Evolutionary conservation across 805 yeast species (phyloP).

Genomic region (Sugiyamaella valdiviana): DNA sequence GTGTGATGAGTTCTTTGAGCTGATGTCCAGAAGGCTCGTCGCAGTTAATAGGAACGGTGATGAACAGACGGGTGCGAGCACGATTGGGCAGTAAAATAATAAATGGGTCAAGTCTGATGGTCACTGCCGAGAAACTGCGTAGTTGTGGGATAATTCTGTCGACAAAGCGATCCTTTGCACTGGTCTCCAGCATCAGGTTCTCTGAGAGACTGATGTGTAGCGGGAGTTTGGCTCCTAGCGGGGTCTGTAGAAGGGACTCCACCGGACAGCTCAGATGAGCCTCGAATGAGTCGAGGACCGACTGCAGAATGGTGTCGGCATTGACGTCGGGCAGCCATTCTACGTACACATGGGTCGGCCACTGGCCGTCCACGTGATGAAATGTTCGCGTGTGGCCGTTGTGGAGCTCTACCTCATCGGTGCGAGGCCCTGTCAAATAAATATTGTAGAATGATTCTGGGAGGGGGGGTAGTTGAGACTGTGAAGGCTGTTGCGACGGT

Average conservation of each 20-base stretch:
- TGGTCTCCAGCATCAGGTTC: slow-evolving; percentile 22
- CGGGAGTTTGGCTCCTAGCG: slow-evolving; percentile 21
- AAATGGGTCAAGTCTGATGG: neutral
- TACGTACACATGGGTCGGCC: slow-evolving; percentile 26
- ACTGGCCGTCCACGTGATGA: slow-evolving; percentile 22
- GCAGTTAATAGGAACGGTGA: neutral
- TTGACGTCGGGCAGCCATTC: slow-evolving; percentile 22
- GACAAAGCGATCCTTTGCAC: slow-evolving; percentile 10
- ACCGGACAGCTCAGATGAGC: neutral
- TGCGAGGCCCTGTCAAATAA: slow-evolving; percentile 19
- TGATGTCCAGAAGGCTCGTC: neutral
- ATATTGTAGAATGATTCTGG: slow-evolving; percentile 21
- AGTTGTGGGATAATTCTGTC: neutral
- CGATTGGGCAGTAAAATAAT: slow-evolving; percentile 1
- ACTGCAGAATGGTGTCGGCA: slow-evolving; percentile 3
- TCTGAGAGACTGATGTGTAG: slow-evolving; percentile 27
- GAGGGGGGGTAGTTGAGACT: slow-evolving; percentile 21
- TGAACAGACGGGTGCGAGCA: slow-evolving; percentile 2
- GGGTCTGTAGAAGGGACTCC: slow-evolving; percentile 18
- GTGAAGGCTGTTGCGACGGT: neutral
- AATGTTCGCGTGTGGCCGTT: slow-evolving; percentile 17
- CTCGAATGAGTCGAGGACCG: neutral
- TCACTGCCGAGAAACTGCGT: neutral
- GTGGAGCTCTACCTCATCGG: slow-evolving; percentile 16
- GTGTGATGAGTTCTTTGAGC: neutral